Conservation (phyloP, 2,329 filamentous ascomycete species). For the Zopfia rhizophila region DNA sequence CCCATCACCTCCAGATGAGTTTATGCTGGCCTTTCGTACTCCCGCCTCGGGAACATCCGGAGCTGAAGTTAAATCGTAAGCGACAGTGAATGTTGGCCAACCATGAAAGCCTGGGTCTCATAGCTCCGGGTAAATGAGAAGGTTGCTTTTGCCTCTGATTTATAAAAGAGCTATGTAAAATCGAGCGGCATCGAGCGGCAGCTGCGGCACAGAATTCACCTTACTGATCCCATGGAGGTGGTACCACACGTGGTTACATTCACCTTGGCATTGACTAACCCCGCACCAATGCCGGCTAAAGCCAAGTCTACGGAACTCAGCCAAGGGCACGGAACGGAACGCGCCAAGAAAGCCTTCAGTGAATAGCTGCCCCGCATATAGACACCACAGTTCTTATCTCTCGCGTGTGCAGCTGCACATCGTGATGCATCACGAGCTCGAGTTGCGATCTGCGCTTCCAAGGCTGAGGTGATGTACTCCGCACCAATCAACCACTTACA, state of each 20-base stretch:
- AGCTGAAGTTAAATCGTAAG: no score
- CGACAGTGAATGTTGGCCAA: no score
- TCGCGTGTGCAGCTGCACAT: constrained; percentile 2
- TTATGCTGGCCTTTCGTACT: no score
- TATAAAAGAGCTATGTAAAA: constrained; percentile 15
- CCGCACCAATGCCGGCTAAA: background rate
- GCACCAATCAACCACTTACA: background rate
- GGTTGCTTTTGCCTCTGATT: no score
- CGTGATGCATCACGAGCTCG: background rate
- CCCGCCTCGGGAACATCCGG: no score
- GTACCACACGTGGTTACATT: constrained; percentile 21
- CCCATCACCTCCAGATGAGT: no score
- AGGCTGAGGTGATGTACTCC: constrained; percentile 1
- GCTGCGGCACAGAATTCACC: no score
- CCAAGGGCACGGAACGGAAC: constrained; percentile 12
- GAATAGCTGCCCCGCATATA: constrained; percentile 7
- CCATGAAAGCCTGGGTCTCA: no score
- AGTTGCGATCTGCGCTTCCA: background rate
- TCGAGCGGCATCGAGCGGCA: constrained; percentile 14
- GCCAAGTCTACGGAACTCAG: background rate
- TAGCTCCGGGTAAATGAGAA: no score
- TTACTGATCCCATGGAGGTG: constrained; percentile 5
- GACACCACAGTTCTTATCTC: constrained; percentile 5
- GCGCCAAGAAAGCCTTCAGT: constrained; percentile 17
- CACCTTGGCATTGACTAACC: constrained; percentile 16